These are phyloP conservation scores for Phialophora verrucosa DNA, from an alignment of 2,329 filamentous ascomycete species.

Conservation along the genomic window DNA sequence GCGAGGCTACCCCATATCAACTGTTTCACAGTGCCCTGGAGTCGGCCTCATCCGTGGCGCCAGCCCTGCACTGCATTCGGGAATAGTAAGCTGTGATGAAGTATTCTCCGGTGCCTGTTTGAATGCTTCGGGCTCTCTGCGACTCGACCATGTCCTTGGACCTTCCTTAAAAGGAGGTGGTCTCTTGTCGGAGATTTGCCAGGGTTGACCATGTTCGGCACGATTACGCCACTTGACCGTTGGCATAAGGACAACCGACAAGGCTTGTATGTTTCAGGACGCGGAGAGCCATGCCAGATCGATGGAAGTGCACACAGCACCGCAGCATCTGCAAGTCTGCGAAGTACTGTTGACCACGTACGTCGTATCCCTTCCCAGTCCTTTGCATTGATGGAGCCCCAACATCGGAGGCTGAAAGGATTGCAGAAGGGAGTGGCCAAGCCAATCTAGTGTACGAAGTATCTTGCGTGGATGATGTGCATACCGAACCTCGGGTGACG, in stretches of 20 bases:
- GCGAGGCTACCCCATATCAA: slow-evolving; percentile 6
- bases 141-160: slow-evolving; percentile 20
- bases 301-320: slow-evolving; percentile 1
- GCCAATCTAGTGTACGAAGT: slow-evolving; percentile 2
- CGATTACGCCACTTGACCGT: slow-evolving; percentile 31
- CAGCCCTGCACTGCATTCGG: slow-evolving; percentile 18
- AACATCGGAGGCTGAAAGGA: slow-evolving; percentile 38
- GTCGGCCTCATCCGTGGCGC: slow-evolving; percentile 25
- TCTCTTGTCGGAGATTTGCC: slow-evolving; percentile 32
- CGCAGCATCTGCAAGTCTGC: not conserved
- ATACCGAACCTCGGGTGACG: slow-evolving; percentile 14
- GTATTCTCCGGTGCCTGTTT: slow-evolving; percentile 14
- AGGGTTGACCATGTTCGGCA: slow-evolving; percentile 24
- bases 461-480: slow-evolving; percentile 33
- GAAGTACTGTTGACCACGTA: not conserved
- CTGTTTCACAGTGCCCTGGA: slow-evolving; percentile 31
- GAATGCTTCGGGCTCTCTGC: slow-evolving; percentile 20
- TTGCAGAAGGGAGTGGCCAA: slow-evolving; percentile 39
- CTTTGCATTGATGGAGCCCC: slow-evolving; percentile 37
- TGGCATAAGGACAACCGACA: slow-evolving; percentile 11
- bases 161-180: slow-evolving; percentile 9
- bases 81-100: slow-evolving; percentile 25
- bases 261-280: slow-evolving; percentile 28
- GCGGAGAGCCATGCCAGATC: slow-evolving; percentile 4
- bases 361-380: not conserved